Conservation (phyloP, 495 filamentous ascomycete species). For the Xanthoparmelia taractica region DNA sequence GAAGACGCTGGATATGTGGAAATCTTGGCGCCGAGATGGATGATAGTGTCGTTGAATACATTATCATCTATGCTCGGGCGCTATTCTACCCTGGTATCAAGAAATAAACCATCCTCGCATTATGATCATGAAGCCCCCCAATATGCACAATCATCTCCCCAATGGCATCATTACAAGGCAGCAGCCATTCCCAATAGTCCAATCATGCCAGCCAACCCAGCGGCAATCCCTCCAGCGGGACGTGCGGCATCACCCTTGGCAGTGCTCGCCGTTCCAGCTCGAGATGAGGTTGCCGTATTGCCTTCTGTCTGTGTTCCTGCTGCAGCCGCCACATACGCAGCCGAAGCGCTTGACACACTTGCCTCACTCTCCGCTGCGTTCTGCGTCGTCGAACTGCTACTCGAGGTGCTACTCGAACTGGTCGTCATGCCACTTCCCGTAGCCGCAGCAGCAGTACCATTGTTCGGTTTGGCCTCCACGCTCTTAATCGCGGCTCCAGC, state of each 20-base stretch:
- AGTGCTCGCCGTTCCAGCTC: conserved; percentile 4
- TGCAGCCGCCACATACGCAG: conserved; percentile 12
- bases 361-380: not conserved
- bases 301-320: conserved; percentile 4
- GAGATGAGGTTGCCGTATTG: conserved; percentile 1
- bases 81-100: not conserved
- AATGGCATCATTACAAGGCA: not conserved
- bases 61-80: not conserved
- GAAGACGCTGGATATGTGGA: not conserved
- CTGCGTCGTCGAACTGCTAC: conserved; percentile 7
- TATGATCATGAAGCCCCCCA: not conserved
- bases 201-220: conserved; percentile 17
- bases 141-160: not conserved
- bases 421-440: conserved; percentile 15
- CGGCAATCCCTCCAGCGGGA: conserved; percentile 18
- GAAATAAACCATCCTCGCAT: not conserved
- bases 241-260: conserved; percentile 12
- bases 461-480: conserved; percentile 3
- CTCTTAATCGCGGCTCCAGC: conserved; percentile 19
- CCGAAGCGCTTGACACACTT: conserved; percentile 6
- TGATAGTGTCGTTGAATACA: not conserved
- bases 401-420: conserved; percentile 2
- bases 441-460: conserved; percentile 25
- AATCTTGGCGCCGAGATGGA: not conserved
- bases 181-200: conserved; percentile 20